Evolutionary conservation across 257 asterid species (phyloP).

Genomic region (Przewalskia tangutica): DNA sequence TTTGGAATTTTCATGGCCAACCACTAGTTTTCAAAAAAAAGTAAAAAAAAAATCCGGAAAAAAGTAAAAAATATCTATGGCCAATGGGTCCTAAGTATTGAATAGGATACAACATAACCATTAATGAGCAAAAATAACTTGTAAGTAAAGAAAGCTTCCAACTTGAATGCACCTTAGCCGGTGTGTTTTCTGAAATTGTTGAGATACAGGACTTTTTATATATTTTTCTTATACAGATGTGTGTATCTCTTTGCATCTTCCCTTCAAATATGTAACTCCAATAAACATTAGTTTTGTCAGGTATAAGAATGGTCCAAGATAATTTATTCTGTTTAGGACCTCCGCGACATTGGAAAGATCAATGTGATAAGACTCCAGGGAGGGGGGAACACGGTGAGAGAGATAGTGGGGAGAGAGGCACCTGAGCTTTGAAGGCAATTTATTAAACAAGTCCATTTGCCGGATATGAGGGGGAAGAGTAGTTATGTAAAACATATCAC

Average conservation of each 20-base stretch:
- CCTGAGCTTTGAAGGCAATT: slow-evolving; percentile 33
- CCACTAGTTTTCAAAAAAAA: no score
- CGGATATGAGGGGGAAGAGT: slow-evolving; percentile 28
- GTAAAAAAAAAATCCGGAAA: no score
- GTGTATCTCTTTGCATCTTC: background rate
- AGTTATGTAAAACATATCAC: slow-evolving; percentile 42
- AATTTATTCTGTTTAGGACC: background rate
- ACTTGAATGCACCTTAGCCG: background rate
- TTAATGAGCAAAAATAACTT: background rate
- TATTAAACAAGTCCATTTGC: slow-evolving; percentile 21
- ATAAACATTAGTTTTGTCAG: background rate
- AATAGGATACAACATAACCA: background rate
- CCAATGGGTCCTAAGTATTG: background rate
- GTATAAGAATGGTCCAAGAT: background rate
- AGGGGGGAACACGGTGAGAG: background rate
- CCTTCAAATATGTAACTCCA: background rate
- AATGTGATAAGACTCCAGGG: background rate
- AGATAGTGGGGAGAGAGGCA: background rate
- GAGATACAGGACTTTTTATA: background rate
- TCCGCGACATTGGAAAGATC: background rate
- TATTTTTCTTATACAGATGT: background rate
- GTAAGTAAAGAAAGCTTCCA: background rate
- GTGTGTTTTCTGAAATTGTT: background rate
- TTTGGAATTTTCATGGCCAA: no score
- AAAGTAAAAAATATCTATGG: no score